Conservation (phyloP, 2,329 filamentous ascomycete genomes). For the Fusarium tupiense region DNA sequence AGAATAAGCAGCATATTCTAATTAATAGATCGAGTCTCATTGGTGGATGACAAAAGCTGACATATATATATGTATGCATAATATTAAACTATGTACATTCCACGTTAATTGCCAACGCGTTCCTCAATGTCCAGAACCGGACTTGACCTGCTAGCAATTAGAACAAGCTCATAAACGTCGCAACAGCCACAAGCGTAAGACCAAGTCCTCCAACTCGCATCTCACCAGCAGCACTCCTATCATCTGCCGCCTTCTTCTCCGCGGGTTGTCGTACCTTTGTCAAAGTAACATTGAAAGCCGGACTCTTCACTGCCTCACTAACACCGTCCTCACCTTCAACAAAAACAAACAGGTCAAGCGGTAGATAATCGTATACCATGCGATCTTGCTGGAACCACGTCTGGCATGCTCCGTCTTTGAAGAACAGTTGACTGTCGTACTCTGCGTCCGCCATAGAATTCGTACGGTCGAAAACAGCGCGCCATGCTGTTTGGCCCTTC, state of each 20-base stretch:
- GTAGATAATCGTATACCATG: constrained; percentile 45
- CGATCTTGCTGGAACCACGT: constrained; percentile 49
- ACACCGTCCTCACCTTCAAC: constrained; percentile 16
- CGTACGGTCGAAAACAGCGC: constrained; percentile 44
- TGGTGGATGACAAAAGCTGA: rapidly evolving
- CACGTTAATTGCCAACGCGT: rapidly evolving
- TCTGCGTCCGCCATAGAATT: constrained; percentile 23
- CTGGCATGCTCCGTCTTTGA: constrained; percentile 43
- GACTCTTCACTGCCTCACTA: constrained; percentile 33
- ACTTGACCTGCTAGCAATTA: constrained; percentile 28
- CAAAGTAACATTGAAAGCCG: constrained; percentile 43
- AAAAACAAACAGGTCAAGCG: constrained; percentile 47
- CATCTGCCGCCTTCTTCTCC: constrained; percentile 20
- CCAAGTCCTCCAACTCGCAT: constrained; percentile 3
- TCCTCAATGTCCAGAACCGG: background rate
- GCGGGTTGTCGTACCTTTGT: constrained; percentile 40
- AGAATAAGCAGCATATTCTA: background rate
- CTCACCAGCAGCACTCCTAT: background rate
- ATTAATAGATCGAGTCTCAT: background rate
- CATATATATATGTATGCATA: background rate
- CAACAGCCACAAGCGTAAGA: background rate
- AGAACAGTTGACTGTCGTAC: constrained; percentile 42
- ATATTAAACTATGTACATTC: no score
- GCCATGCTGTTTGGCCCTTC: constrained; percentile 45
- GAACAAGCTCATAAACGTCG: constrained; percentile 32